These are phyloP conservation scores for Phytophthora citricola DNA, from an alignment of 352 stramenopile species.

Conservation along the genomic window DNA sequence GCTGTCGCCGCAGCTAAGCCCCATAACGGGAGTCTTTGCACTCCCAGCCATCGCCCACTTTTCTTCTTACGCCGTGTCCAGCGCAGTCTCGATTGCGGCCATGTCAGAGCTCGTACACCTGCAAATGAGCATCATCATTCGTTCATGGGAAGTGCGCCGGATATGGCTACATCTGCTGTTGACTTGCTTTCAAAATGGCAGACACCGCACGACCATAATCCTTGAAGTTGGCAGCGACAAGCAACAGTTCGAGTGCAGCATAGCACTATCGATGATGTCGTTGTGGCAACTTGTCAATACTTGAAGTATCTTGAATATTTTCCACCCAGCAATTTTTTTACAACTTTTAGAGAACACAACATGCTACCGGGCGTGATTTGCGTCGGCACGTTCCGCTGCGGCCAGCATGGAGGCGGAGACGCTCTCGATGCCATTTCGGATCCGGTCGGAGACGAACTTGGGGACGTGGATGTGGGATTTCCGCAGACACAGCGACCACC, in stretches of 20 bases:
- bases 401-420: conserved; percentile 35
- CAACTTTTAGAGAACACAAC: not conserved
- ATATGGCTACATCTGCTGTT: conserved; percentile 11
- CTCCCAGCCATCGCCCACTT: not conserved
- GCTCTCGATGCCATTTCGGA: conserved; percentile 32
- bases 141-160: not conserved
- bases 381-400: conserved; percentile 16
- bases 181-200: conserved; percentile 15
- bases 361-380: not conserved
- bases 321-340: not conserved
- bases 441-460: conserved; percentile 24
- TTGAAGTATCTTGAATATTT: too few species aligned
- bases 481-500: conserved; percentile 35
- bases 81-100: not conserved
- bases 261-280: not conserved
- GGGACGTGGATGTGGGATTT: conserved; percentile 35
- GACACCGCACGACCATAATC: conserved; percentile 15
- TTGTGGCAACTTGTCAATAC: not conserved
- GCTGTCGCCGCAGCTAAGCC: not conserved
- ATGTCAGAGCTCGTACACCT: not conserved
- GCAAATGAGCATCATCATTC: conserved; percentile 22
- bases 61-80: not conserved
- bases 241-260: not conserved
- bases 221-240: conserved; percentile 29
- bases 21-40: not conserved